Percentiles rank a stretch among this genome's conserved stretches.
Evolutionary conservation across 257 asterid species (phyloP).

Genomic region (Paulownia fortunei): DNA sequence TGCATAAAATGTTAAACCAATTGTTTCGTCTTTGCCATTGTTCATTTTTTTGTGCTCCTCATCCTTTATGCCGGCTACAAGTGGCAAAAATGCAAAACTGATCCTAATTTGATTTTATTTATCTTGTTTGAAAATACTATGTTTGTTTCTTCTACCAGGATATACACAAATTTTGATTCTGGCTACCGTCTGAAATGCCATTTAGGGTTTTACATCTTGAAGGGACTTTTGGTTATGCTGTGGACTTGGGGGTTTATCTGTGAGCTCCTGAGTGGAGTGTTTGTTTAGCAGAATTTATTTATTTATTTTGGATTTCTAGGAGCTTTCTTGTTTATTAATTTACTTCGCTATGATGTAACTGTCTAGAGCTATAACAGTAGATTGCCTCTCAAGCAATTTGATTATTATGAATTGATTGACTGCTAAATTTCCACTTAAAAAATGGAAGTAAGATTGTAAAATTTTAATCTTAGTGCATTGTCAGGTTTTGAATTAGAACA

Average conservation of each 20-base stretch:
- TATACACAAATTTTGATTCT: background rate
- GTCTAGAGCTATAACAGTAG: constrained; percentile 2
- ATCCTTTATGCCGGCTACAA: background rate
- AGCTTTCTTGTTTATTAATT: background rate
- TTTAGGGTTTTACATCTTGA: background rate
- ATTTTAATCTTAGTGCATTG: background rate
- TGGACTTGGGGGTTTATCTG: background rate
- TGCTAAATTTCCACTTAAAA: constrained; percentile 5
- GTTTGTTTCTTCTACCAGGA: background rate
- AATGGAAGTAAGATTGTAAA: background rate
- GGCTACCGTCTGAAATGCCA: background rate
- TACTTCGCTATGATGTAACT: constrained; percentile 5
- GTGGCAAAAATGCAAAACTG: background rate
- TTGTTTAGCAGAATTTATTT: background rate
- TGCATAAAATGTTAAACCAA: background rate
- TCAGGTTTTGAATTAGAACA: constrained; percentile 22
- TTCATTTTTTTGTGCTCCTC: background rate
- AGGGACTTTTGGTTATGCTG: background rate
- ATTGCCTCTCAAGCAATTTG: constrained; percentile 1
- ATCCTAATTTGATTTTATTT: background rate
- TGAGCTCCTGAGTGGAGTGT: background rate
- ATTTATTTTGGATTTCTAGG: background rate
- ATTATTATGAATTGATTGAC: background rate
- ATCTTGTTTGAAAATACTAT: background rate
- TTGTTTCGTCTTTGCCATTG: background rate